Conservation (phyloP, 169 alveolate genomes). For the Neospora caninum region DNA sequence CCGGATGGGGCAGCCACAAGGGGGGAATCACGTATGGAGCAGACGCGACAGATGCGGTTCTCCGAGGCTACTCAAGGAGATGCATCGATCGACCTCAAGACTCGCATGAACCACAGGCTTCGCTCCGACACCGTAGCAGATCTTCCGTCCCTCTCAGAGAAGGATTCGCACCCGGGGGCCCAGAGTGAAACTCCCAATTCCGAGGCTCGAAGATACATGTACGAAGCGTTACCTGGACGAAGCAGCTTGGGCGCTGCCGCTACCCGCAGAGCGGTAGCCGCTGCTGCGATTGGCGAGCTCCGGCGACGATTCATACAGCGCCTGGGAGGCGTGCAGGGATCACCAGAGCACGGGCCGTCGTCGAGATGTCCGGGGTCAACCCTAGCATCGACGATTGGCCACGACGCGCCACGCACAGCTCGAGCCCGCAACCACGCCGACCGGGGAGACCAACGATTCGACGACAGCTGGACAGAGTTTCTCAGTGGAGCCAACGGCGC, state of each 20-base stretch:
- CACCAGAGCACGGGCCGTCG: background rate
- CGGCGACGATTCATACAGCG: background rate
- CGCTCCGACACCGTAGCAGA: no score
- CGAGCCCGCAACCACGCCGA: background rate
- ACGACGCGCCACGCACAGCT: background rate
- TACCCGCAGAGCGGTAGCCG: constrained; percentile 4
- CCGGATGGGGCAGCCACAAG: no score
- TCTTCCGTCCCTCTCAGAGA: no score
- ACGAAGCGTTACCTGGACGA: background rate
- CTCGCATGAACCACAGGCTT: no score
- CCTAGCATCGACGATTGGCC: background rate
- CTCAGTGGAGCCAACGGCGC: background rate
- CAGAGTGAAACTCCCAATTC: background rate
- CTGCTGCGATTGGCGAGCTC: constrained; percentile 34
- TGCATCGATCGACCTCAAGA: no score
- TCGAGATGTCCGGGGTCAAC: background rate
- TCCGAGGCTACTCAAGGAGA: no score
- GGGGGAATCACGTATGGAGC: no score
- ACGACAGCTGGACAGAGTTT: background rate
- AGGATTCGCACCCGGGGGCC: background rate
- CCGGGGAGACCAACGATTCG: background rate
- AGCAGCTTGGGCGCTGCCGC: background rate
- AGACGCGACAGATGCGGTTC: no score
- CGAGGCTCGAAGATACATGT: background rate
- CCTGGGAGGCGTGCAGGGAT: background rate